Evolutionary conservation across 768 basidiomycete species (phyloP).

Genomic region (Mycena albidolilacea): DNA sequence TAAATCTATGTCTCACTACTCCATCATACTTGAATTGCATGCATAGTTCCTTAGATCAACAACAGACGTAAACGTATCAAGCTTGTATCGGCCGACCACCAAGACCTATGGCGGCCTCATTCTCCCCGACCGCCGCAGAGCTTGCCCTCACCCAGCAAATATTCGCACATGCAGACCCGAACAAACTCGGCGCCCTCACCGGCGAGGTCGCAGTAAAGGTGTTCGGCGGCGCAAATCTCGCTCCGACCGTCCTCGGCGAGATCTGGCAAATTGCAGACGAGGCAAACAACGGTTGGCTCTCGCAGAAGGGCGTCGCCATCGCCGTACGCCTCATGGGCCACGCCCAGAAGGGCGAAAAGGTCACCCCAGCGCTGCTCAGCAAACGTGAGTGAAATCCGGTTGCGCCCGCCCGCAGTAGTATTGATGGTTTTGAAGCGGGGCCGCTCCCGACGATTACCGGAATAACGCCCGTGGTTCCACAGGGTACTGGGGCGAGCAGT

Average conservation of each 20-base stretch:
- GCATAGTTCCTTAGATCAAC: neutral
- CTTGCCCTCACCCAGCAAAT: conserved; percentile 79
- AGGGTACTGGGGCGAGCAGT: conserved; percentile 67
- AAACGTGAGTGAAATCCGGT: conserved; percentile 71
- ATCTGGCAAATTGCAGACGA: conserved; percentile 96
- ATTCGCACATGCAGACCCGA: conserved; percentile 80
- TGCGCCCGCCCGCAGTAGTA: neutral
- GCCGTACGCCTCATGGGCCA: conserved; percentile 94
- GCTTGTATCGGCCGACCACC: neutral
- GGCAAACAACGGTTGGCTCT: conserved; percentile 93
- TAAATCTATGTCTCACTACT: conserved; percentile 37
- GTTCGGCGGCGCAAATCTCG: conserved; percentile 87
- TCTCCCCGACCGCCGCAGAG: conserved; percentile 64
- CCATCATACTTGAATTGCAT: conserved; percentile 6
- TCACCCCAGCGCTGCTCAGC: conserved; percentile 71
- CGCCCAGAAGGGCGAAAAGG: conserved; percentile 88
- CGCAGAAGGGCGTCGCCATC: conserved; percentile 88
- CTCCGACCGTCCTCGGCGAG: conserved; percentile 86
- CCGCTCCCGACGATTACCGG: conserved; percentile 88
- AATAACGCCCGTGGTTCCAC: conserved; percentile 68
- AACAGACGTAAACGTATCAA: neutral
- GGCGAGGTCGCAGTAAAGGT: conserved; percentile 93
- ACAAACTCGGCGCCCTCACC: conserved; percentile 87
- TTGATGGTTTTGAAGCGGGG: conserved; percentile 70
- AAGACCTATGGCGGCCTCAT: conserved; percentile 40